Conservation (phyloP, 441 rosid species). For the Jatropha multifida region DNA sequence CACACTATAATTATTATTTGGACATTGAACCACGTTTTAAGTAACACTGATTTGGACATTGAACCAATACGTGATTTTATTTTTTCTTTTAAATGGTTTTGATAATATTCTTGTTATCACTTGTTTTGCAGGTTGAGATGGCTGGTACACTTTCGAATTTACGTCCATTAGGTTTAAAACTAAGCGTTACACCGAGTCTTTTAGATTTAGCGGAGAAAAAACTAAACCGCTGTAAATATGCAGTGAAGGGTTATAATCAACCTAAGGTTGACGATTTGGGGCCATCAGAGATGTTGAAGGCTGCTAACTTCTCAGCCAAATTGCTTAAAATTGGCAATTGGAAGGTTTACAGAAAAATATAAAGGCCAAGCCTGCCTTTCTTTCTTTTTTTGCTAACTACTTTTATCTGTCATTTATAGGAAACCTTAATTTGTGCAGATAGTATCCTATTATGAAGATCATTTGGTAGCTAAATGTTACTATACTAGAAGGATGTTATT, state of each 20-base stretch:
- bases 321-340: slow-evolving; percentile 47
- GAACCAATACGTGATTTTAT: neutral
- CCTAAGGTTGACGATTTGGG: slow-evolving; percentile 1
- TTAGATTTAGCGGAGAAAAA: neutral
- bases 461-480: slow-evolving; percentile 57
- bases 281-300: slow-evolving; percentile 40
- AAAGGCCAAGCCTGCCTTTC: no score
- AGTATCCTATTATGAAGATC: slow-evolving; percentile 38
- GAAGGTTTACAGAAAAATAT: slow-evolving; percentile 35
- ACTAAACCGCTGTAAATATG: neutral
- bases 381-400: neutral
- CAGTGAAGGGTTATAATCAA: neutral
- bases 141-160: slow-evolving; percentile 2
- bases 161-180: slow-evolving; percentile 27
- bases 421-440: slow-evolving; percentile 29
- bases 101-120: neutral
- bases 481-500: slow-evolving; percentile 50
- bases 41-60: no score
- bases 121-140: slow-evolving; percentile 17
- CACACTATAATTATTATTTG: no score
- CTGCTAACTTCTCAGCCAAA: slow-evolving; percentile 37
- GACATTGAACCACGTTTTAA: no score
- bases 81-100: neutral
- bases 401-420: neutral
- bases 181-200: slow-evolving; percentile 5